Evolutionary conservation across 2,329 filamentous ascomycete species (phyloP).

Genomic region (Aspergillus chevalieri): DNA sequence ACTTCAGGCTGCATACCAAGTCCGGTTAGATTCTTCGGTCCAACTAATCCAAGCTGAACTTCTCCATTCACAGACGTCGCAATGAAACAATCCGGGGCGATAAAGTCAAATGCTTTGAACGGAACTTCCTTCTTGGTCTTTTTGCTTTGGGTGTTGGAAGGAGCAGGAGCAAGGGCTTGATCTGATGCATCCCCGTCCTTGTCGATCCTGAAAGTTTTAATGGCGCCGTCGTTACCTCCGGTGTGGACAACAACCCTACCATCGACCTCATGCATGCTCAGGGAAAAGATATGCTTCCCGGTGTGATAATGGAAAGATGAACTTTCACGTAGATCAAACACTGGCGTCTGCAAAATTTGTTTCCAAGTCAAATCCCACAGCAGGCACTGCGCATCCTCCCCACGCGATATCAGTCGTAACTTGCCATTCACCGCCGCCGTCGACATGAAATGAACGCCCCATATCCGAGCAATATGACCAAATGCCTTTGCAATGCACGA

Average conservation of each 20-base stretch:
- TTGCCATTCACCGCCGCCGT: constrained; percentile 14
- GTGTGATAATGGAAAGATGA: constrained; percentile 60
- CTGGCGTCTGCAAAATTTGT: constrained; percentile 6
- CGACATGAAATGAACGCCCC: constrained; percentile 67
- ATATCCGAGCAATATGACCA: constrained; percentile 86
- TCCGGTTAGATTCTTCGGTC: constrained; percentile 3
- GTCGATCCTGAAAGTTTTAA: constrained; percentile 33
- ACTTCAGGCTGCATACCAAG: constrained; percentile 8
- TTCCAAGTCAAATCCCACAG: constrained; percentile 58
- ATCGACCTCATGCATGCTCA: constrained; percentile 37
- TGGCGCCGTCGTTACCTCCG: constrained; percentile 76
- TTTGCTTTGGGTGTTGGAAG: constrained; percentile 5
- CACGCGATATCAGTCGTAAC: constrained; percentile 65
- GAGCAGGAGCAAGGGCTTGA: background rate
- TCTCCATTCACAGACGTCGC: constrained; percentile 24
- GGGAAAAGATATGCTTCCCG: constrained; percentile 89
- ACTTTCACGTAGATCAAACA: constrained; percentile 34
- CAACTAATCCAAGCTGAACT: constrained; percentile 26
- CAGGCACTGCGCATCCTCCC: constrained; percentile 75
- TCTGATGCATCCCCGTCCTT: constrained; percentile 9
- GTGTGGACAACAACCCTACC: constrained; percentile 52
- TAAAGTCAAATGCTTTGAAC: constrained; percentile 28
- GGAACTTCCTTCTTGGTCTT: constrained; percentile 10
- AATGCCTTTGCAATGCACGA: constrained; percentile 65
- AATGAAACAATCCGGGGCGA: constrained; percentile 29